phyloP scores from a whole-genome alignment of 2,329 filamentous ascomycete genomes.

The Colletotrichum salicis region DNA sequence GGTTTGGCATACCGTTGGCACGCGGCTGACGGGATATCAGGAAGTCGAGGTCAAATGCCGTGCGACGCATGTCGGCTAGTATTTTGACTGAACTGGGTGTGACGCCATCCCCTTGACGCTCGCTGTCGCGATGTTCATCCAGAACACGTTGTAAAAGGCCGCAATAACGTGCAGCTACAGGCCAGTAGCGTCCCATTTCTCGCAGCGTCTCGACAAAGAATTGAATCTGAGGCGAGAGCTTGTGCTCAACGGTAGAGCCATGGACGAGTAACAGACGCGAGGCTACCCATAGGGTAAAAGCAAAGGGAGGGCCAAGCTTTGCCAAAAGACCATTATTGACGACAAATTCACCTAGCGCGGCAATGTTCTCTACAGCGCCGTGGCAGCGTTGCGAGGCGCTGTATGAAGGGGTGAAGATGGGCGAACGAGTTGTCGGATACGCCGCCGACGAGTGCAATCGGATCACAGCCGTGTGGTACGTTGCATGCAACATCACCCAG shows the following conservation, averaged over 20 bases:
- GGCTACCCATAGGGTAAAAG: constrained; percentile 92
- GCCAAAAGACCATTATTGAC: constrained; percentile 78
- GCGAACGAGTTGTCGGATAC: constrained; percentile 88
- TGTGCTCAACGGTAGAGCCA: constrained; percentile 88
- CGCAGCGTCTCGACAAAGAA: constrained; percentile 85
- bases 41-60: constrained; percentile 90
- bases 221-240: constrained; percentile 80
- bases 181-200: constrained; percentile 86
- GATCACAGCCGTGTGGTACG: constrained; percentile 90
- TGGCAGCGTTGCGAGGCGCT: constrained; percentile 86
- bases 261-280: constrained; percentile 89
- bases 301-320: constrained; percentile 89
- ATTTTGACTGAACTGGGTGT: constrained; percentile 88
- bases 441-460: constrained; percentile 91
- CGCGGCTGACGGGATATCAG: constrained; percentile 84
- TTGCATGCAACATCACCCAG: constrained; percentile 91
- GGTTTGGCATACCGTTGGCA: constrained; percentile 43
- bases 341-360: constrained; percentile 81
- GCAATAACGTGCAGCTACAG: constrained; percentile 85
- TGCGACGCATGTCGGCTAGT: constrained; percentile 89
- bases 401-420: constrained; percentile 90
- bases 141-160: constrained; percentile 83
- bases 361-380: constrained; percentile 84
- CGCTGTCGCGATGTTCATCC: constrained; percentile 85
- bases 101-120: constrained; percentile 77